These are phyloP conservation scores for Scedosporium minutisporum DNA, from an alignment of 2,329 filamentous ascomycete species.

Conservation along the genomic window DNA sequence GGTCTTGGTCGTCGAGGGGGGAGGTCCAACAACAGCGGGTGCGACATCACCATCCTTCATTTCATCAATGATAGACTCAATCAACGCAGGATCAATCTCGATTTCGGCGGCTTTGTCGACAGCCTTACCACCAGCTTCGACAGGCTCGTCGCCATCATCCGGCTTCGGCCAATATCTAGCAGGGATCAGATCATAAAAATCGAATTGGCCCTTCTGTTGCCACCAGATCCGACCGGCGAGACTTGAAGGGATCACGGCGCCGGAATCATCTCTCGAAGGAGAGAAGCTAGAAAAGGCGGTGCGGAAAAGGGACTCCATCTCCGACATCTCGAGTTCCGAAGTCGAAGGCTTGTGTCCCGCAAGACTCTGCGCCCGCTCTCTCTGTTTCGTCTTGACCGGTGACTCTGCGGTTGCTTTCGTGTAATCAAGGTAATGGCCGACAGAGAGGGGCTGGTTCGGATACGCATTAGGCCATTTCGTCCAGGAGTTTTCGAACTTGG, in stretches of 20 bases:
- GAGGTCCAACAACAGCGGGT: constrained; percentile 46
- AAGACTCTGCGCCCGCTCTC: constrained; percentile 61
- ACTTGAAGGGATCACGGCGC: constrained; percentile 58
- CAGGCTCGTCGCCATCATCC: constrained; percentile 28
- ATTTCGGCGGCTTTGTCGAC: constrained; percentile 19
- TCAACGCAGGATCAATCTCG: constrained; percentile 40
- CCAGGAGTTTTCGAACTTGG: constrained; percentile 45
- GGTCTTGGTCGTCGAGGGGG: constrained; percentile 38
- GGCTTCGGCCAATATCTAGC: constrained; percentile 21
- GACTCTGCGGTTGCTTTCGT: constrained; percentile 50
- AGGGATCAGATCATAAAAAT: background rate
- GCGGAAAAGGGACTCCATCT: constrained; percentile 66
- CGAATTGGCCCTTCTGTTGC: constrained; percentile 49
- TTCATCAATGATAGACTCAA: constrained; percentile 45
- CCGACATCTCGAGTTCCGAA: constrained; percentile 49
- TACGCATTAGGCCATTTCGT: constrained; percentile 50
- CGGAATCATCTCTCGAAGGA: constrained; percentile 63
- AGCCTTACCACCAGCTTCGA: constrained; percentile 26
- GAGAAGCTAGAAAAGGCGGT: constrained; percentile 74
- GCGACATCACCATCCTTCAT: constrained; percentile 46
- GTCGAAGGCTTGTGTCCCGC: constrained; percentile 48
- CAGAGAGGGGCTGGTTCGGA: constrained; percentile 54
- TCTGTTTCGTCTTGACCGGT: constrained; percentile 51
- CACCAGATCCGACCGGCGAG: constrained; percentile 66
- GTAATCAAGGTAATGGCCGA: constrained; percentile 63